Evolutionary conservation across 2,329 filamentous ascomycete genomes (phyloP), one percentile per base, ranked within the genome.

Genomic region (Leptographium radiaticola): DNA sequence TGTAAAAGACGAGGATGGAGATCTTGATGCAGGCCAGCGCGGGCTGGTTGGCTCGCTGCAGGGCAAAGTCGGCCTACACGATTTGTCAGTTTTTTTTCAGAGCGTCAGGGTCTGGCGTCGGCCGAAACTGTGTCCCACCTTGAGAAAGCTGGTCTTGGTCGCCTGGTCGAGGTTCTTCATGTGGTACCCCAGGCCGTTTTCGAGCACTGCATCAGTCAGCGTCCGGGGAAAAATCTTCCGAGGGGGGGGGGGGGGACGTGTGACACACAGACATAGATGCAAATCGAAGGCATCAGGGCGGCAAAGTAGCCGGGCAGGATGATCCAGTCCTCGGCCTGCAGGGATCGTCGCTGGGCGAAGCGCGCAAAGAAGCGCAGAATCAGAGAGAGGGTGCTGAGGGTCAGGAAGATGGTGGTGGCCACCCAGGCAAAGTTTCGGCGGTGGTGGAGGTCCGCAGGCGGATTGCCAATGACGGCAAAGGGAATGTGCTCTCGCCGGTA

Each of bases 1-100:
- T 43, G 42, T 62, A 62, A 25, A 62, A 59, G 25, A 62, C 31
- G 6, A 62, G 51, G 15, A 62, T 59, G 13, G 56, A 62, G 8
- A 52, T 55, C 34, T 61, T 60, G 51, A 62, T 53, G 43, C 53
- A 59, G 16, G 30, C 43, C 25, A 57, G 40, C 2, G 55, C 51
- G 6, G 53, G 53, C 50, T 58, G 58, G 40, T 59, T 57, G n/a
- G 58, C 56, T 25, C 58, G 43, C 30, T 59, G 58, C 5, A 58
- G 52, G 7, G 58, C 58, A n/a, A 59, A 59, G 18, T 52, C 46
- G 46, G 54, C 52, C 58, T 59, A n/a, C 12, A 4, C 38, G 38
- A 3, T 15, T 7, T 38, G 38, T 40, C 16, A 40, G 38, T 15
- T 40, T 12, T 15, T 15, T 3, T 25, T 25, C 25, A 25, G 25